These are phyloP conservation scores for Leptographium radiaticola DNA, from an alignment of 2,329 filamentous ascomycete genomes.

Conservation along the genomic window DNA sequence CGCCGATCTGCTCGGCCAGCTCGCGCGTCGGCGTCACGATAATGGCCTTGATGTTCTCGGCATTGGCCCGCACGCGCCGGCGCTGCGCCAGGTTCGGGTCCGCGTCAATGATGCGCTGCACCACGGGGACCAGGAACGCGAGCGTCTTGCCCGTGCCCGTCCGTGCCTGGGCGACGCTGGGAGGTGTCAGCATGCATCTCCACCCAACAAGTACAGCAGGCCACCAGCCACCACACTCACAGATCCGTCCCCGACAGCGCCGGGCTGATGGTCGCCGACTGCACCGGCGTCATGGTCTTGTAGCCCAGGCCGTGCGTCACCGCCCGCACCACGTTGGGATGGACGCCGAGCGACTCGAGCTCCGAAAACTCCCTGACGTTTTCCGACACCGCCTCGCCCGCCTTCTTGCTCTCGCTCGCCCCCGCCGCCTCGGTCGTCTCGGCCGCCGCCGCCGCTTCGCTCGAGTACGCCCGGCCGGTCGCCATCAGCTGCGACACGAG, in stretches of 20 bases:
- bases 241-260: conserved; percentile 71
- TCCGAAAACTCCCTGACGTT: conserved; percentile 26
- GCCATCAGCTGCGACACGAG: background rate
- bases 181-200: background rate
- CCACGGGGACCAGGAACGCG: conserved; percentile 75
- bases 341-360: conserved; percentile 36
- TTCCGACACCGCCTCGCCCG: background rate
- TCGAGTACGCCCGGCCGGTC: conserved; percentile 5
- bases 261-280: conserved; percentile 68
- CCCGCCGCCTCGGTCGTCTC: background rate
- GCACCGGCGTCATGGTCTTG: conserved; percentile 83
- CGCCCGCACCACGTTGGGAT: conserved; percentile 50
- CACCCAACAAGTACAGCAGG: background rate
- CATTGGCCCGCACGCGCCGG: conserved; percentile 21
- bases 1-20: conserved; percentile 67
- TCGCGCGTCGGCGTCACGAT: conserved; percentile 71
- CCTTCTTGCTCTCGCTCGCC: background rate
- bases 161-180: conserved; percentile 79
- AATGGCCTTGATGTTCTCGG: conserved; percentile 53
- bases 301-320: conserved; percentile 65
- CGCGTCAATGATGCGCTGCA: conserved; percentile 62
- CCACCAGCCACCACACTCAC: conserved; percentile 37
- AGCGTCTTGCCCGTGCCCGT: conserved; percentile 96
- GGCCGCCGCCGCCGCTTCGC: background rate
- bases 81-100: conserved; percentile 47